These are phyloP conservation scores for Xylariaceae sp. DNA, from an alignment of 2,329 filamentous ascomycete genomes.

Conservation along the genomic window DNA sequence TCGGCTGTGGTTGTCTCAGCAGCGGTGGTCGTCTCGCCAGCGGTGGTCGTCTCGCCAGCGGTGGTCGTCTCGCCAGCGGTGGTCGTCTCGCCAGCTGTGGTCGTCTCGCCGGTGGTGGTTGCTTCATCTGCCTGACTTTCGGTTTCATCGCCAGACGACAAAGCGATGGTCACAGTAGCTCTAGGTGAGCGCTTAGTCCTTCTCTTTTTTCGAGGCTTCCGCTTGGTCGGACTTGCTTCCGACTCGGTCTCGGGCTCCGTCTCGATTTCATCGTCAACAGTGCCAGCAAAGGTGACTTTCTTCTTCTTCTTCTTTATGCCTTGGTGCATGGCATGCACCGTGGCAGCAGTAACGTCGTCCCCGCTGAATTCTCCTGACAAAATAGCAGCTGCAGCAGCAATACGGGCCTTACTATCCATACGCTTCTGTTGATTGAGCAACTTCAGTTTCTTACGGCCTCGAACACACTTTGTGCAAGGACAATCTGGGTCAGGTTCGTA, in stretches of 20 bases:
- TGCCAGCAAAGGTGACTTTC: not conserved
- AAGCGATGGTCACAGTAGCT: not conserved
- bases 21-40: too few species aligned
- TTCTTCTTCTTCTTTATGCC: conserved; percentile 10
- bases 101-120: too few species aligned
- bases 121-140: too few species aligned
- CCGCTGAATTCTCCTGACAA: conserved; percentile 10
- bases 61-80: too few species aligned
- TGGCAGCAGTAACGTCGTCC: conserved; percentile 2
- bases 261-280: too few species aligned
- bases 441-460: conserved; percentile 24
- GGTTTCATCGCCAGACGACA: not conserved
- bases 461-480: conserved; percentile 30
- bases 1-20: too few species aligned
- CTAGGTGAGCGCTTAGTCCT: not conserved
- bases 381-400: not conserved
- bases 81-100: too few species aligned
- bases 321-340: conserved; percentile 16
- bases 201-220: not conserved
- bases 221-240: not conserved
- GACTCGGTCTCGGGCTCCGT: too few species aligned
- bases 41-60: too few species aligned
- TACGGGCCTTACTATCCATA: conserved; percentile 6
- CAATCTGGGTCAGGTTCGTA: conserved; percentile 34
- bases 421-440: conserved; percentile 25